Evolutionary conservation across 78 protist species (phyloP), one percentile per base, ranked within the genome.

Genomic region (Polysphondylium violaceum): DNA sequence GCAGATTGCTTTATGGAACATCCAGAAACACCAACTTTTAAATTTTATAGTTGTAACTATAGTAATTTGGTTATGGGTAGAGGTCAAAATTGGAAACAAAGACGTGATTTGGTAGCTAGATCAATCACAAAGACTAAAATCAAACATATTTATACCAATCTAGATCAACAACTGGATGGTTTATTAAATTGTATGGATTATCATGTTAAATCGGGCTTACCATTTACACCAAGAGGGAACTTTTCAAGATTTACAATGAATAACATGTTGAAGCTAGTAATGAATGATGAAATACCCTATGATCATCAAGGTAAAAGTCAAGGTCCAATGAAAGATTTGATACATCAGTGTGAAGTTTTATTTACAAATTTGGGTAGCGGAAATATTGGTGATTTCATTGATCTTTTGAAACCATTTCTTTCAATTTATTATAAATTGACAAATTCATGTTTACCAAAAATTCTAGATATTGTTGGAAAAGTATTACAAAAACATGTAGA

Each of bases 281-380:
- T n/a, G n/a, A n/a, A n/a, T n/a, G n/a, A n/a, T n/a, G n/a, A n/a
- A n/a, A n/a, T n/a, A n/a, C n/a, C n/a, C n/a, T n/a, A n/a, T n/a
- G n/a, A n/a, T n/a, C n/a, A n/a, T n/a, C n/a, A n/a, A n/a, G n/a
- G n/a, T n/a, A n/a, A n/a, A n/a, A n/a, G n/a, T n/a, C n/a, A n/a
- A n/a, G n/a, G n/a, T n/a, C n/a, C n/a, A n/a, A n/a, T n/a, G n/a
- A n/a, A n/a, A n/a, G n/a, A n/a, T n/a, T n/a, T n/a, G n/a, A n/a
- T n/a, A n/a, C n/a, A n/a, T n/a, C n/a, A n/a, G n/a, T n/a, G n/a
- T 31, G 23, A 41, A 25, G 44, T 43, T 29, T 51, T 67, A 4
- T 78, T 78, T 33, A 67, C 61, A 44, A 35, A 38, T n/a, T 64
- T 79, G 23, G 74, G 76, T 38, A 19, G 35, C 29, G 69, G 69